Conservation (phyloP, 23 red algal genomes). For the Porphyridium purpureum region DNA sequence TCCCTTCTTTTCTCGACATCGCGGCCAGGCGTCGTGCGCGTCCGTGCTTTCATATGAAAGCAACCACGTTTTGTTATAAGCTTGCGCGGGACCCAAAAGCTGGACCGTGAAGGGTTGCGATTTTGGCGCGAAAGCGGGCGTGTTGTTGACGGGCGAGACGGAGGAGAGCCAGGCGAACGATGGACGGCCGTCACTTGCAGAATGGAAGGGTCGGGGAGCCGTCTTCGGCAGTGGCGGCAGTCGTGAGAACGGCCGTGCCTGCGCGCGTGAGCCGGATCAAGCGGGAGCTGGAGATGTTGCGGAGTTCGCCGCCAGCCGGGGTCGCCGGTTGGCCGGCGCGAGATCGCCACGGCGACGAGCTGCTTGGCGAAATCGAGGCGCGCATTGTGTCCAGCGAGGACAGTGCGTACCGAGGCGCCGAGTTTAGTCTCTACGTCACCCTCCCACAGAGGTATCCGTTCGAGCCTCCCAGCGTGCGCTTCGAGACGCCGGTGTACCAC, state of each 20-base stretch:
- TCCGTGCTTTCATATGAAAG: too few relatives aligned
- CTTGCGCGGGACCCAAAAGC: too few relatives aligned
- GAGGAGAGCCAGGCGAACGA: too few relatives aligned
- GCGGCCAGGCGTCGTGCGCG: too few relatives aligned
- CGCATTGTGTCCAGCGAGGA: slow-evolving; percentile 37
- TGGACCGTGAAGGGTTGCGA: too few relatives aligned
- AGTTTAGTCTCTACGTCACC: slow-evolving; percentile 46
- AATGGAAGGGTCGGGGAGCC: too few relatives aligned
- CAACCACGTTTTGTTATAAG: too few relatives aligned
- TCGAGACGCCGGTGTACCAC: slow-evolving; percentile 78
- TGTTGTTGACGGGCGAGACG: too few relatives aligned
- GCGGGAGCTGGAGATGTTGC: slow-evolving; percentile 43
- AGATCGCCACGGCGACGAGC: background rate
- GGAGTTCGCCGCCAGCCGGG: slow-evolving; percentile 29
- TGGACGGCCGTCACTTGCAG: too few relatives aligned
- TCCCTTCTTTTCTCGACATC: too few relatives aligned
- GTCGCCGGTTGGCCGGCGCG: slow-evolving; percentile 39
- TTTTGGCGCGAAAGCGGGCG: too few relatives aligned
- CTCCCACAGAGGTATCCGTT: slow-evolving; percentile 68
- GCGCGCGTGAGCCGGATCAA: slow-evolving; percentile 16
- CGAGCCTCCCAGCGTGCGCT: slow-evolving; percentile 70
- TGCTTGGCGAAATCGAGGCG: slow-evolving; percentile 40
- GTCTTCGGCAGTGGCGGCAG: too few relatives aligned
- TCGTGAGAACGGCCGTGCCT: background rate
- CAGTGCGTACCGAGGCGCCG: slow-evolving; percentile 60